Base-by-base conservation (phyloP, 2,329 filamentous ascomycete species). In the Fusarium hainanense region DNA sequence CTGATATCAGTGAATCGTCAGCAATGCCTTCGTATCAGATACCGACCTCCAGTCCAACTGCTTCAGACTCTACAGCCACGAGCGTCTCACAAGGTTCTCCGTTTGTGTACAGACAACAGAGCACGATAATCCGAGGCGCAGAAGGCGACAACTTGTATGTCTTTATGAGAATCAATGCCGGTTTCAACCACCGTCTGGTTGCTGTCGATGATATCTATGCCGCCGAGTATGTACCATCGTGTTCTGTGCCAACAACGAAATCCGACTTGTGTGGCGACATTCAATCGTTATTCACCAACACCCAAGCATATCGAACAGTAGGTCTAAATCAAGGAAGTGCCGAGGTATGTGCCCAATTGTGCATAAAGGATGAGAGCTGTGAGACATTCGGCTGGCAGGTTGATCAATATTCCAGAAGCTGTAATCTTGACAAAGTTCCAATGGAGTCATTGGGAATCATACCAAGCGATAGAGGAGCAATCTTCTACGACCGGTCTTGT, bases 161-260 rank as follows among this genome's bases (percentile, higher is more conserved):
- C 18, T 54, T 54, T 3, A 8, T 28, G 6, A 63, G 56, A 44
- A 5, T 10, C 4, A 49, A 42, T 20, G 12, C n/a, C 11, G 21
- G 14, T 11, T 28, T 41, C 12, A 37, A 6, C 4, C 13, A 34
- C 20, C 47, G 59, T 4, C 23, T 23, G n/a, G 47, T 54, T n/a
- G 56, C 47, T 21, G 16, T 63, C 18, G 57, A 48, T 20, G 42
- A 63, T 13, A 47, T 63, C 13, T 62, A 62, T 18, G 47, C 54
- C n/a, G 27, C 41, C 27, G 47, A 63, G 34, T 61, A 48, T n/a
- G 13, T 9, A 41, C 41, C 57, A 11, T 34, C 57, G n/a, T 62
- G 41, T 23, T 21, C 21, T 13, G 18, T 42, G n/a, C 41, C 41
- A 20, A 40, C 23, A 54, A n/a, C 20, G 21, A 40, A 28, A 7